These are phyloP conservation scores for Petrea volubilis DNA, from an alignment of 257 asterid genomes.

Conservation along the genomic window DNA sequence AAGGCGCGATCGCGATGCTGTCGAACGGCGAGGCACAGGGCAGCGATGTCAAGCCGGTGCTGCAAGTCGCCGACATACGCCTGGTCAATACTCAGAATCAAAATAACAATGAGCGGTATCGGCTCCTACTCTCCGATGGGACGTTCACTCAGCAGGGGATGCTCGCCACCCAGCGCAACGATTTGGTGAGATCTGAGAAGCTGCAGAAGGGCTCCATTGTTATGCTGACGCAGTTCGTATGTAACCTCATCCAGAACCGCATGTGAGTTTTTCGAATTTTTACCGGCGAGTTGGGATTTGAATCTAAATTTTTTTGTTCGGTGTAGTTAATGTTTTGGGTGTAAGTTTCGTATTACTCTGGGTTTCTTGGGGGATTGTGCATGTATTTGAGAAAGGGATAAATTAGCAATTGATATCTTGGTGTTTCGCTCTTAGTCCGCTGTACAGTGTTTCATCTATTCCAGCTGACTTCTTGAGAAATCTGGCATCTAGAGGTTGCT, in stretches of 20 bases:
- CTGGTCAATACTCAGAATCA: slow-evolving; percentile 49
- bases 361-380: not conserved
- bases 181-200: slow-evolving; percentile 47
- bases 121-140: slow-evolving; percentile 79
- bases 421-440: not conserved
- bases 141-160: slow-evolving; percentile 64
- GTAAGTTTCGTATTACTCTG: not conserved
- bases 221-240: slow-evolving; percentile 63
- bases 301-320: not conserved
- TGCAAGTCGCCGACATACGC: slow-evolving; percentile 65
- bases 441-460: not conserved
- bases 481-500: not conserved
- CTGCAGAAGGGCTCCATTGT: slow-evolving; percentile 72
- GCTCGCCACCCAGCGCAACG: slow-evolving; percentile 83
- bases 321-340: not conserved
- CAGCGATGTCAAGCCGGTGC: slow-evolving; percentile 53
- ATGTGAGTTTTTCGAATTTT: slow-evolving; percentile 36
- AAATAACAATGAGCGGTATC: slow-evolving; percentile 50
- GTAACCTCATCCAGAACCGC: slow-evolving; percentile 61
- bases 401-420: not conserved
- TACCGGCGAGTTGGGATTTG: not conserved
- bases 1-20: slow-evolving; percentile 60
- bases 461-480: not conserved
- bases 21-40: slow-evolving; percentile 35
- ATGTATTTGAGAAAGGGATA: not conserved